Evolutionary conservation across 208 protist species (phyloP).

Genomic region (Strigomonas culicis): DNA sequence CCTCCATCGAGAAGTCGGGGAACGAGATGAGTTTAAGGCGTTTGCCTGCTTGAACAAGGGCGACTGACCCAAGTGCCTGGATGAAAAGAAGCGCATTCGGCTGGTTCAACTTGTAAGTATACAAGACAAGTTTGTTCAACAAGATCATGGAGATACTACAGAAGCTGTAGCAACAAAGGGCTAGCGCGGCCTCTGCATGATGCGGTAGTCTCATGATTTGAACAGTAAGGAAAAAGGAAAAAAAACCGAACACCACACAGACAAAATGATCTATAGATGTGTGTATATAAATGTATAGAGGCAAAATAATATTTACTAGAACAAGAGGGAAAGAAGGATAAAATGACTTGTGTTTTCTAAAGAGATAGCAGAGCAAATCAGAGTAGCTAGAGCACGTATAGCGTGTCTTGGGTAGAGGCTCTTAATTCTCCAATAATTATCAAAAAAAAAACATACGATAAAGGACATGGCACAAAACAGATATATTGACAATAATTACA

Average conservation of each 20-base stretch:
- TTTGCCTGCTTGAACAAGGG: slow-evolving; percentile 57
- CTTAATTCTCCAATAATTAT: too few relatives aligned
- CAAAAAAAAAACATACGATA: too few relatives aligned
- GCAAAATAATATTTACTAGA: slow-evolving; percentile 10
- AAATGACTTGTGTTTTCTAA: too few relatives aligned
- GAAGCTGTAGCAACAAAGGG: slow-evolving; percentile 57
- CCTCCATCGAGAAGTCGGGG: slow-evolving; percentile 43
- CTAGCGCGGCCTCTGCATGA: slow-evolving; percentile 23
- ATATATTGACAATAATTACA: too few relatives aligned
- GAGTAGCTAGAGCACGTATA: too few relatives aligned
- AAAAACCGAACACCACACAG: neutral
- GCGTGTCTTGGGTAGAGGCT: too few relatives aligned
- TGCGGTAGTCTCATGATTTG: neutral
- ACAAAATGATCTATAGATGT: neutral
- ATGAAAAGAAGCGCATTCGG: slow-evolving; percentile 67
- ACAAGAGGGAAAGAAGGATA: neutral
- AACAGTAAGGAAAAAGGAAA: neutral
- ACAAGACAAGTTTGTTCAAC: slow-evolving; percentile 81
- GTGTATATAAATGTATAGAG: neutral
- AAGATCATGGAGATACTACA: slow-evolving; percentile 87
- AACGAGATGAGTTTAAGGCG: slow-evolving; percentile 34
- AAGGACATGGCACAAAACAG: too few relatives aligned
- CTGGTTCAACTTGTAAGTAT: slow-evolving; percentile 60
- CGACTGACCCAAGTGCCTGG: slow-evolving; percentile 62
- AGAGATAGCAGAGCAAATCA: too few relatives aligned